Evolutionary conservation across 345 rosid genomes (phyloP), one percentile per base, ranked within the genome.

Genomic region (Eucalyptus albens): DNA sequence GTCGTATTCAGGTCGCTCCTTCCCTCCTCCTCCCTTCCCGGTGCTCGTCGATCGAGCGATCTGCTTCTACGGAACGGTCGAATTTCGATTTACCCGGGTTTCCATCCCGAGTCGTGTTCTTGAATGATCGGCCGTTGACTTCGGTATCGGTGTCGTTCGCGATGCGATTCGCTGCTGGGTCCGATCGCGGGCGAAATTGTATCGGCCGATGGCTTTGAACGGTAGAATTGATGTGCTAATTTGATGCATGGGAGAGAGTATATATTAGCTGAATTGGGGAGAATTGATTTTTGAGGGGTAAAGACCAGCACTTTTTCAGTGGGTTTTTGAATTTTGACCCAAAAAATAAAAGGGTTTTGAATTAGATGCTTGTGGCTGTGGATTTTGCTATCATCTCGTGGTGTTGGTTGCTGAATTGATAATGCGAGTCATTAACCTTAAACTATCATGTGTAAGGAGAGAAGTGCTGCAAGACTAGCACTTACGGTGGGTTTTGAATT

Each of bases 1-100:
- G 94, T 95, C 31, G 95, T 96, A 85, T 96, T 96, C 94, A 96
- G 96, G 96, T 94, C 6, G 21, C 27, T 37, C 65, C 13, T 59
- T 86, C 88, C 27, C 45, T 26, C 56, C 24, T 53, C 56, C 33
- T 45, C 67, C 6, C n/a, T 53, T 11, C 14, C n/a, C n/a, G 65
- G 2, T 31, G 21, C 5, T 16, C 13, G 83, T 67, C 24, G 56
- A 53, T 53, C 56, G 24, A 53, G 56, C 24, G 56, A 53, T 53
- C 33, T 45, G 56, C 56, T 53, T 1, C 24, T 53, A 4, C 56
- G 56, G 56, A 53, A 53, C 56, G 2, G 4, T 53, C 56, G 24
- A 53, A 53, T 53, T 53, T 53, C 56, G 56, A 53, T 53, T 51
- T 53, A 53, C 56, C 56, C 56, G 56, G 56, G 56, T 53, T 53